Percentiles rank a stretch among this genome's conserved stretches.
Evolutionary conservation across 1,284 basidiomycete genomes (phyloP).

Genomic region (Sanguinoderma infundibulare): DNA sequence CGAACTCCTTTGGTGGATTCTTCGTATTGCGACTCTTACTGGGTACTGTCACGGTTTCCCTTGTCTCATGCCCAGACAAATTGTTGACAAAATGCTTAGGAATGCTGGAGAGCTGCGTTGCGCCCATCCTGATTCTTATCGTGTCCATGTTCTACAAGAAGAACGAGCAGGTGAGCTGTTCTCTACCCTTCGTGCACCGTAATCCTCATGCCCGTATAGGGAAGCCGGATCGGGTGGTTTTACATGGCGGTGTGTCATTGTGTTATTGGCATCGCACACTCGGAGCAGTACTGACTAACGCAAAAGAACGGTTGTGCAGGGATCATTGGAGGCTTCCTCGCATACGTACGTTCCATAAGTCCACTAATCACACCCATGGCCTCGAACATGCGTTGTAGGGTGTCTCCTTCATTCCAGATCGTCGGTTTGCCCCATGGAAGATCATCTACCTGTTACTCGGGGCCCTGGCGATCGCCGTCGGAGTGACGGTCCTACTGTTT

Average conservation of each 20-base stretch:
- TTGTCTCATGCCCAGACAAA: background rate
- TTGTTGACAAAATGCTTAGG: conserved; percentile 39
- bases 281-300: background rate
- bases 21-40: conserved; percentile 66
- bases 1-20: conserved; percentile 61
- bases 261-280: background rate
- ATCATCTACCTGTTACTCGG: conserved; percentile 73
- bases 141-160: conserved; percentile 77
- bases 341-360: conserved; percentile 42
- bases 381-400: conserved; percentile 35
- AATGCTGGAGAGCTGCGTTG: conserved; percentile 70
- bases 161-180: conserved; percentile 57
- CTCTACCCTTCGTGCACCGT: background rate
- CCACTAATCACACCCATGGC: background rate
- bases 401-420: conserved; percentile 58
- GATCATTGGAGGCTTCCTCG: conserved; percentile 69
- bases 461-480: conserved; percentile 62
- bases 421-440: conserved; percentile 56
- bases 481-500: conserved; percentile 61
- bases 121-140: conserved; percentile 65
- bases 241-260: conserved; percentile 59
- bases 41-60: conserved; percentile 40
- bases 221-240: conserved; percentile 64
- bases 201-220: conserved; percentile 39
- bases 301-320: conserved; percentile 48